Evolutionary conservation across 148 eudicot genomes (phyloP), one percentile per base, ranked within the genome.

Genomic region (Pharnaceum exiguum): DNA sequence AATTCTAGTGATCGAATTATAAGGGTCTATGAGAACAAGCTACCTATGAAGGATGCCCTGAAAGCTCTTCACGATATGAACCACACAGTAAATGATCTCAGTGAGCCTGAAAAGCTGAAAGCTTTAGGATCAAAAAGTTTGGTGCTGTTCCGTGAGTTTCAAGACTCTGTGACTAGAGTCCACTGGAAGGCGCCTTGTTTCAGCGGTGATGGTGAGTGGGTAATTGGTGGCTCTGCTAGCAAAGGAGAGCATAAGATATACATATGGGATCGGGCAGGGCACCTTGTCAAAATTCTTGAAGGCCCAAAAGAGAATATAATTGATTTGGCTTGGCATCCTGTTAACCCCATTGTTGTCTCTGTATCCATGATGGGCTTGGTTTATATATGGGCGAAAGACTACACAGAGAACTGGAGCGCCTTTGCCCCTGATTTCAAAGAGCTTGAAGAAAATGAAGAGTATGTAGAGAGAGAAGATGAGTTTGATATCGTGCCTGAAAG

Each of bases 181-280:
- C 96, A 88, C 58, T 93, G 96, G 98, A 93, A 93, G 72, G 90
- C 86, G 19, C 90, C 96, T 3, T 86, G 98, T 44, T 93, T 93
- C 69, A 88, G 98, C 65, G 98, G 98, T 35, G 96, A 93, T 73
- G 90, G 95, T 15, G 98, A 93, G 73, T 93, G 96, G 98, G 95
- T 93, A n/a, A 69, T 93, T 59, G 86, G 95, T 29, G 98, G 96
- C 38, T 93, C 96, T 57, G 96, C 96, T 54, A 85, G 75, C 75
- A 93, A 85, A 82, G 96, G 96, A 62, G 96, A 93, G 71, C 98
- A 93, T 58, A 93, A 93, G 75, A 88, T 93, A 57, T 88, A 93
- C 64, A 85, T 83, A 55, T 88, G 98, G 96, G 96, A 88, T 57
- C 78, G 82, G 68, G 84, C 82, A 47, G 98, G 98, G n/a, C 95